Evolutionary conservation across 2,329 filamentous ascomycete species (phyloP).

Genomic region (Nothopassalora personata): DNA sequence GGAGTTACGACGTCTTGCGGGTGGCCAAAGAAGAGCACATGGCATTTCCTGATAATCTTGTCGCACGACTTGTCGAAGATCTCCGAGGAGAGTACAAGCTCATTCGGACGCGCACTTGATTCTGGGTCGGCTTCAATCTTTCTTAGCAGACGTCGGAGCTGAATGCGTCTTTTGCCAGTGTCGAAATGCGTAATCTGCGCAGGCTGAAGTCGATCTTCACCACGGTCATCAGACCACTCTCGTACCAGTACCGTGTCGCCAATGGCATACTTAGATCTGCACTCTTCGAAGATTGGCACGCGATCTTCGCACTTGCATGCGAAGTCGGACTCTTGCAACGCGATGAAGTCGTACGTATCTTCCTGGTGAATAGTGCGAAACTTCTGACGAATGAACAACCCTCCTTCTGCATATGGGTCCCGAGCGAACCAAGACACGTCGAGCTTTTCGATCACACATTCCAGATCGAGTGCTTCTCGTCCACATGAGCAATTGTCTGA

Average conservation of each 20-base stretch:
- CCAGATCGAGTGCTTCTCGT: constrained; percentile 46
- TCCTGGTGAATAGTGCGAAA: constrained; percentile 52
- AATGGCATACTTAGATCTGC: constrained; percentile 33
- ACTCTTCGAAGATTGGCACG: constrained; percentile 17
- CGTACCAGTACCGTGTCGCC: constrained; percentile 59
- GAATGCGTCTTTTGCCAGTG: constrained; percentile 31
- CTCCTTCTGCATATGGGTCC: constrained; percentile 38
- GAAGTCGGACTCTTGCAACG: constrained; percentile 52
- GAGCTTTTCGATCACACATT: constrained; percentile 55
- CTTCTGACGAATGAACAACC: constrained; percentile 66
- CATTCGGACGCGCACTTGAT: constrained; percentile 45
- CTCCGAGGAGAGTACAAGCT: constrained; percentile 53
- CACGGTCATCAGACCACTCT: constrained; percentile 12
- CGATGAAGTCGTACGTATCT: constrained; percentile 53
- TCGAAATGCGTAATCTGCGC: constrained; percentile 51
- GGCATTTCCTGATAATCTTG: constrained; percentile 53
- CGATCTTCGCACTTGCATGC: constrained; percentile 28
- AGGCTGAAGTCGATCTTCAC: constrained; percentile 49
- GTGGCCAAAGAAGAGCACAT: constrained; percentile 51
- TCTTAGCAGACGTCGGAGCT: constrained; percentile 13
- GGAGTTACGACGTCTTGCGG: constrained; percentile 49
- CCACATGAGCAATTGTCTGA: constrained; percentile 70
- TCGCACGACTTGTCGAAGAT: constrained; percentile 29
- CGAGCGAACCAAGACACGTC: constrained; percentile 54
- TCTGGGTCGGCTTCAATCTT: neutral